Conservation (phyloP, 306 rosid species). For the Prinsepia uniflora region DNA sequence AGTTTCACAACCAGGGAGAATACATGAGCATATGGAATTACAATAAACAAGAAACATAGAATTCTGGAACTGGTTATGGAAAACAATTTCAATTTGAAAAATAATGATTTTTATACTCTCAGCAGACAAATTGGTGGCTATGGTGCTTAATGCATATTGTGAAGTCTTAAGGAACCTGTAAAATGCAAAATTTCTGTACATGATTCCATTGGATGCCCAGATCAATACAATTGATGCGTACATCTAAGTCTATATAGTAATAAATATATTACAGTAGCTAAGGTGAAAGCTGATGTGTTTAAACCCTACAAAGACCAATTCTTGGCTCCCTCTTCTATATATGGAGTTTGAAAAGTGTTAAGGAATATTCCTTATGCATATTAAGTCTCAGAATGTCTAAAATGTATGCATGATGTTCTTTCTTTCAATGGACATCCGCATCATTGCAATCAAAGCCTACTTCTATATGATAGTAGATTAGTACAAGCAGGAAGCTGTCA, state of each 20-base stretch:
- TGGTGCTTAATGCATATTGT: not conserved
- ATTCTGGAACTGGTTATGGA: not conserved
- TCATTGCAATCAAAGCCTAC: not conserved
- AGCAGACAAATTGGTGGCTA: not conserved
- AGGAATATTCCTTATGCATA: not conserved
- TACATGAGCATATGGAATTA: conserved; percentile 14
- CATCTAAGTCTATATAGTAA: no score
- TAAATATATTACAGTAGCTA: no score
- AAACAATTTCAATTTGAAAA: not conserved
- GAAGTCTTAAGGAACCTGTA: not conserved
- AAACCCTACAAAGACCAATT: not conserved
- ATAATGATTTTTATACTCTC: not conserved
- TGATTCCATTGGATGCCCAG: not conserved
- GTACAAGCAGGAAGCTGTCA: no score
- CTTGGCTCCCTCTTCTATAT: not conserved
- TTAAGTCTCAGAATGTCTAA: not conserved
- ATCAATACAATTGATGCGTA: not conserved
- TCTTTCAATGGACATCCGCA: not conserved
- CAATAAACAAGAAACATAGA: not conserved
- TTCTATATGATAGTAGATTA: not conserved
- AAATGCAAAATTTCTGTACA: not conserved
- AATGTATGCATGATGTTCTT: not conserved
- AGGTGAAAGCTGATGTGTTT: no score
- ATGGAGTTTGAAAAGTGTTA: not conserved
- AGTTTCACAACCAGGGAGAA: conserved; percentile 17